phyloP scores from a whole-genome alignment of 352 stramenopile species.

The Hyaloperonospora arabidopsidis region DNA sequence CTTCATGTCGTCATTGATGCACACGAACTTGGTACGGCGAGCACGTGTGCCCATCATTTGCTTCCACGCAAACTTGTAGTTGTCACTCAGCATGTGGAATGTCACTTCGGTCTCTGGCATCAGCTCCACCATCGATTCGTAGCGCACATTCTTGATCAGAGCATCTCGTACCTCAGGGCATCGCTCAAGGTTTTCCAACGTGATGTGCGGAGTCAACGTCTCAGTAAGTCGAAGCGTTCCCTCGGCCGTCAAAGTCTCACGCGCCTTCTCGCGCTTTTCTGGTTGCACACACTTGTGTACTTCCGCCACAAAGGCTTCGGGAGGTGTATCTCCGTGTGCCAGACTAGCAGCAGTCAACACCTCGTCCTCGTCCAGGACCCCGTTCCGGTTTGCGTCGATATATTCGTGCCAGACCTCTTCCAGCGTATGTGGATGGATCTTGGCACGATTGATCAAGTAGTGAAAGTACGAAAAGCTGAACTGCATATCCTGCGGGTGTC shows the following conservation, averaged over 20 bases:
- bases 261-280: constrained; percentile 65
- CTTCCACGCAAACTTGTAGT: constrained; percentile 84
- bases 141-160: constrained; percentile 61
- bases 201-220: constrained; percentile 69
- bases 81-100: constrained; percentile 93
- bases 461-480: constrained; percentile 95
- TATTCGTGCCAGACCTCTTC: constrained; percentile 81
- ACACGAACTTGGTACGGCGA: constrained; percentile 92
- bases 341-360: constrained; percentile 84
- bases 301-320: constrained; percentile 55
- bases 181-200: constrained; percentile 43
- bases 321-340: constrained; percentile 56
- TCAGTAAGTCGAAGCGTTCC: constrained; percentile 60
- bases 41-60: constrained; percentile 90
- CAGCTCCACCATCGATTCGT: constrained; percentile 51
- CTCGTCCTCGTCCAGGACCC: constrained; percentile 87
- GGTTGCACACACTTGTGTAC: constrained; percentile 65
- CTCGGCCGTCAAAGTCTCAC: constrained; percentile 46
- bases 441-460: constrained; percentile 86
- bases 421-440: constrained; percentile 64
- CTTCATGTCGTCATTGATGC: constrained; percentile 95
- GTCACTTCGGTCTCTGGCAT: constrained; percentile 84
- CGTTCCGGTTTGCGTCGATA: constrained; percentile 87
- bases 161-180: constrained; percentile 43
- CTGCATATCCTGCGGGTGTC: constrained; percentile 89